Base-by-base conservation (phyloP, 257 asterid genomes). In the Echites panduratus region DNA sequence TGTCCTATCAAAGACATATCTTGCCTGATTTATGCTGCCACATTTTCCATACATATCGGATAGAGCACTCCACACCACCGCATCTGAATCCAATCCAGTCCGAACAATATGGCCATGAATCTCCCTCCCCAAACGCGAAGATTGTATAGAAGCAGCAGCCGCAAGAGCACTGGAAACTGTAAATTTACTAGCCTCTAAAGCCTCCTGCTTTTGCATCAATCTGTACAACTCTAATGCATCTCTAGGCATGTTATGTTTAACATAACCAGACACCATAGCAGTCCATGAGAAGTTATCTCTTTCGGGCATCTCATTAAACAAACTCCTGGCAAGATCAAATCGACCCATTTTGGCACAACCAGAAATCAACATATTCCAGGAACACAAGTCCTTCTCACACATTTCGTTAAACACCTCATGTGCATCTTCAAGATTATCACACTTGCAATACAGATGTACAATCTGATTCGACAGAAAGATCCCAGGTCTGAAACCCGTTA, bases 231-330 rank as follows among this genome's bases (percentile, higher is more conserved):
- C 73, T 29, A 69, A 27, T 2, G 73, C 73, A 69, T 69, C 62
- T 49, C 0, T 48, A 4, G 73, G 62, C 61, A 27, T 50, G 73
- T 29, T 47, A 13, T 69, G 62, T 48, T 49, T 69, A 69, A 69
- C 73, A 29, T 69, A 69, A 69, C 63, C 73, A 3, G 73, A 69
- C 22, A 69, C 43, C 62, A 69, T 29, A 5, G 73, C 73, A 4
- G 73, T 69, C 73, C 73, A 69, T 9, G 73, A 69, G 73, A 69
- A 69, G n/a, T 53, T 69, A 50, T 69, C 73, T 69, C 73, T 50
- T 9, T 50, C 63, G 4, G 63, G 63, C 63, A 69, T 69, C 43
- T 14, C 73, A 69, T 69, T 43, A 32, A 69, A 69, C 47, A 69
- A 29, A 49, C 9, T 27, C 47, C 61, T 47, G 14, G 73, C 73